A percentile compares a stretch with the other conserved stretches of the same genome.
These are phyloP conservation scores for Kodamaea kaohsiungensis DNA, from an alignment of 805 yeast genomes.

Conservation along the genomic window DNA sequence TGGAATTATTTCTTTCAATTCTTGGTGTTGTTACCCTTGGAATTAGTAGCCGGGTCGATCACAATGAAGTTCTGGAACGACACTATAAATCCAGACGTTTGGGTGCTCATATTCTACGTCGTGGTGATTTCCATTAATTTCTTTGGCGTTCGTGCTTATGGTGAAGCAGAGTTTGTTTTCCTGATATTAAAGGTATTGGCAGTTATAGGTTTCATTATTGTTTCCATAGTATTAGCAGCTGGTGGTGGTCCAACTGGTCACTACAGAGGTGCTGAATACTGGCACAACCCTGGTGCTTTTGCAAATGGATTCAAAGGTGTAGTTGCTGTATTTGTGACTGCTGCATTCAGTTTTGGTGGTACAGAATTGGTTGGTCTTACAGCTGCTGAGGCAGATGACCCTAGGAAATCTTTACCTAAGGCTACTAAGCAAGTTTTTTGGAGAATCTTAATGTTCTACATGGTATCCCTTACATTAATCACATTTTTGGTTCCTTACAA, in stretches of 20 bases:
- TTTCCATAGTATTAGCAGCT: constrained; percentile 48
- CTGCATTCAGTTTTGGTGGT: constrained; percentile 44
- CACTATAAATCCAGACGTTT: constrained; percentile 55
- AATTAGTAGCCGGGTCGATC: constrained; percentile 60
- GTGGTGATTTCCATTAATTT: constrained; percentile 49
- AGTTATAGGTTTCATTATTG: constrained; percentile 48
- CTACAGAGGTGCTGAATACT: constrained; percentile 50
- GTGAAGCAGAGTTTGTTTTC: constrained; percentile 57
- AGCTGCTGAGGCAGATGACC: constrained; percentile 43
- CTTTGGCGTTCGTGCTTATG: constrained; percentile 55
- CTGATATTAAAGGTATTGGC: constrained; percentile 50
- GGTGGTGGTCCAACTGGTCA: constrained; percentile 56
- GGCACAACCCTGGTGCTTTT: constrained; percentile 58
- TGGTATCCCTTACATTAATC: constrained; percentile 28
- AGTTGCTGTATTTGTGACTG: constrained; percentile 40
- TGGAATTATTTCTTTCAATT: constrained; percentile 57
- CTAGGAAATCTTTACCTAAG: constrained; percentile 37
- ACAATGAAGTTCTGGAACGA: constrained; percentile 58
- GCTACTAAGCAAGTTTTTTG: constrained; percentile 46
- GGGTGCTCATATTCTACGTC: constrained; percentile 57
- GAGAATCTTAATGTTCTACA: constrained; percentile 42
- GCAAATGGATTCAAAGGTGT: constrained; percentile 48
- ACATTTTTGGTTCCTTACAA: constrained; percentile 27
- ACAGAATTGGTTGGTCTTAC: constrained; percentile 44
- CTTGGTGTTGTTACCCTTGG: constrained; percentile 58